Base-by-base conservation (phyloP, 306 rosid genomes). In the Vigna reflexopilosa region DNA sequence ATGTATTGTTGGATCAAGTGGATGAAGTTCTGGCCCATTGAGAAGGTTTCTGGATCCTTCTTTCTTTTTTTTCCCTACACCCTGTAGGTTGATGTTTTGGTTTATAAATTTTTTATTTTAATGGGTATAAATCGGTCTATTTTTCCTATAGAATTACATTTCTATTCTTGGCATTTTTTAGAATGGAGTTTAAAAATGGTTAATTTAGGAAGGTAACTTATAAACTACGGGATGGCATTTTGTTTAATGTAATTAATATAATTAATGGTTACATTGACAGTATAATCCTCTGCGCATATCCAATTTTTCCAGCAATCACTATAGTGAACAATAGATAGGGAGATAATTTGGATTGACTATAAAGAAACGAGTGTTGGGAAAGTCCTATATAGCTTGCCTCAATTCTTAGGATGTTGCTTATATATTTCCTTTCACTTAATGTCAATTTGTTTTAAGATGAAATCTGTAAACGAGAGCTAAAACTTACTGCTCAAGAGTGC, bases 281-380 rank as follows among this genome's bases (percentile, higher is more conserved):
- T 65, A 48, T 79, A 75, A 45, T 19, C 28, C 77, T 63, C 20
- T 22, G 40, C 30, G 17, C 56, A 38, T 70, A 40, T 64, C 57
- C 65, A 70, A 49, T 0, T 57, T 49, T 47, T 28, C 11, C 40
- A 62, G 69, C 48, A 69, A 42, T 65, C 55, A 49, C 70, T 55
- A 14, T 68, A 34, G 36, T 17, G 72, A 63, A 70, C 32, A 24
- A 13, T 74, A 50, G 30, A 49, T 67, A 20, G 30, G 24, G 47
- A 32, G 50, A 68, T 65, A 69, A 26, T 68, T 77, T 50, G 47
- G 77, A 50, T 81, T 24, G 67, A 64, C 70, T 69, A 14, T 74
- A 26, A 75, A 15, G 68, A 55, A 69, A 73, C 3, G 45, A 9
- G 13, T 40, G 47, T 42, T 42, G 47, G 3, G 13, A 9, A 20